Evolutionary conservation across 345 rosid genomes (phyloP), one percentile per base, ranked within the genome.

Genomic region (Reutealis trisperma): DNA sequence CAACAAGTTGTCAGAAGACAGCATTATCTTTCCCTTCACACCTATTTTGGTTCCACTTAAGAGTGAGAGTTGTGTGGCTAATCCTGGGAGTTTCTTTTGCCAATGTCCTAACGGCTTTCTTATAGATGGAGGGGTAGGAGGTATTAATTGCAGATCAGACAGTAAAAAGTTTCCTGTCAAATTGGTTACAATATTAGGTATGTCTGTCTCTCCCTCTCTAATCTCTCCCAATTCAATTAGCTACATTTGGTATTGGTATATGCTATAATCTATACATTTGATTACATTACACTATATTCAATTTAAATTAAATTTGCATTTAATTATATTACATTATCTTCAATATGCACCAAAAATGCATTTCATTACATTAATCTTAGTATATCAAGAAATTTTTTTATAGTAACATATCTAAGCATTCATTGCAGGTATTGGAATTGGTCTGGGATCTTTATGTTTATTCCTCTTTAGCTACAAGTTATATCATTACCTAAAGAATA

Each of bases 31-130:
- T 54, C 74, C 83, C 1, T 79, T 83, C n/a, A 58, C 67, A 1
- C 83, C 83, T 41, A 16, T 83, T 61, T 44, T 83, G 78, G 57
- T 83, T 60, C 86, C 86, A 2, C 73, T 83, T 44, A 80, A 66
- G 42, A 52, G 67, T 9, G 32, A 83, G 4, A 79, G 78, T 16
- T 83, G 85, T 19, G 32, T 49, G 1, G 57, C 34, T 10, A 71
- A 52, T 59, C 79, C 79, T 0, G 78, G 27, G 45, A 62, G 32
- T 18, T 70, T 64, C 63, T 41, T 74, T 57, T 81, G 84, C 42
- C 41, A 42, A 21, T 81, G 84, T 63, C 65, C 72, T n/a, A 54
- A 69, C 22, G 80, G 77, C 14, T 54, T 37, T 49, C 52, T 49
- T 49, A 16, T 12, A 9, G 18, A 51, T 51, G 4, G 54, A 59